phyloP scores from a whole-genome alignment of 129 eudicot species.

The Daucus carota region DH1_v3.0 NC_030382.2:52778501-52779000 shows the following conservation, averaged over 20 bases:
- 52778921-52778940: neutral
- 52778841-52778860: constrained; percentile 62
- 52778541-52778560: no score
- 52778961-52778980: no score
- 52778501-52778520: neutral
- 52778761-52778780: constrained; percentile 5
- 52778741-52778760: constrained; percentile 19
- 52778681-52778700: neutral
- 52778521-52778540: neutral
- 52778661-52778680: constrained; percentile 13
- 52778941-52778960: neutral
- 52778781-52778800: constrained; percentile 12
- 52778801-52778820: constrained; percentile 85
- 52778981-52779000: neutral
- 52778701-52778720: constrained; percentile 9
- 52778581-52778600: neutral
- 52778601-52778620: constrained; percentile 24
- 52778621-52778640: constrained; percentile 23
- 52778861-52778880: constrained; percentile 68
- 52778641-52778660: constrained; percentile 24
- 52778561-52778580: no score
- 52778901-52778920: constrained; percentile 88
- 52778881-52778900: constrained; percentile 71
- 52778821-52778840: constrained; percentile 90
- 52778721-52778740: no score